Base-by-base conservation (phyloP, 495 filamentous ascomycete species). In the Tirmania nivea region DNA sequence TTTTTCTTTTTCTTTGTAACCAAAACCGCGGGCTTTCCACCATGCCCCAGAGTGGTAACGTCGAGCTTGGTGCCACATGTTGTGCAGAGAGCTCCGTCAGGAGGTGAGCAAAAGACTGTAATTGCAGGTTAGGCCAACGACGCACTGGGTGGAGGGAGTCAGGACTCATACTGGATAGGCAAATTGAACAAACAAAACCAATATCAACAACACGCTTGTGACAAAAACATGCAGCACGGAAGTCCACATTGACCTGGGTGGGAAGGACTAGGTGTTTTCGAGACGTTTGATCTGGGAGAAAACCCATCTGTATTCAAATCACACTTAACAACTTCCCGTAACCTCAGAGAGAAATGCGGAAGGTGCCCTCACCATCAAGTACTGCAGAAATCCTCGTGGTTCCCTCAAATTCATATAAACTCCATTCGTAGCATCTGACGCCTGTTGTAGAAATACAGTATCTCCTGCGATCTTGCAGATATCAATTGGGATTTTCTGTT, bases 211-310 rank as follows among this genome's bases (percentile, higher is more conserved):
- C 86, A 21, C 74, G 76, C 35, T 89, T 74, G 68, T 97, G 90
- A 66, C 90, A 97, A 66, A 97, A 97, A 68, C 90, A 97, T 12
- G 90, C 90, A 7, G 90, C 89, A 10, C 92, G 75, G 65, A 97
- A 97, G 71, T 97, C 92, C 37, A 97, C 90, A 48, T 81, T 75
- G 34, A 83, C 81, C n/a, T 83, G 78, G 11, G 79, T 83, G 0
- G 90, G 90, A 14, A 81, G 69, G 9, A 92, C 72, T 35, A 96
- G 64, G 52, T 77, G 70, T 36, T 68, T 65, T 3, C 85, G 73
- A 35, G 76, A 78, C 6, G 75, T 73, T 57, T 80, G 78, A 63
- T 90, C 84, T 2, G 84, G 75, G 25, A 94, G 70, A 59, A 92
- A 93, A n/a, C 78, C 87, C 74, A 92, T 86, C 62, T 64, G 39